Percentiles rank a stretch among this genome's conserved stretches.
Conservation (phyloP, 805 yeast genomes). For the Wilhelminamyces savonicus region DNA sequence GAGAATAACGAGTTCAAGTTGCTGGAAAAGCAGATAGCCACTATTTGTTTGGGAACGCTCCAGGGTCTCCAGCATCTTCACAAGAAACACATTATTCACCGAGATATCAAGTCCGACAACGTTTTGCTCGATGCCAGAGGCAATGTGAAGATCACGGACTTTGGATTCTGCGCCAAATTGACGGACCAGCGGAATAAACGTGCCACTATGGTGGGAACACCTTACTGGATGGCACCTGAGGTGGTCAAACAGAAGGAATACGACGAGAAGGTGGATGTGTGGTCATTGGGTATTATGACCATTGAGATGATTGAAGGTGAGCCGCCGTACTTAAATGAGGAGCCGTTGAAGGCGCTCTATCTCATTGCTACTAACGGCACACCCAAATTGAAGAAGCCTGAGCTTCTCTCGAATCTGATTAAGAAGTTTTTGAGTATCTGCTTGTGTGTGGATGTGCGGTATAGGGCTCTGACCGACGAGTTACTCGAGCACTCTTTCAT, state of each 20-base stretch:
- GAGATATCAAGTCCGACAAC: conserved; percentile 42
- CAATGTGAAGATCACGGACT: conserved; percentile 40
- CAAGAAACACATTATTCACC: conserved; percentile 83
- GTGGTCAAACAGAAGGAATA: conserved; percentile 75
- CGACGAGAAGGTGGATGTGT: conserved; percentile 76
- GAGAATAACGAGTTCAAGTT: conserved; percentile 72
- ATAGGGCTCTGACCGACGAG: conserved; percentile 88
- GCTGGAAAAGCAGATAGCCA: conserved; percentile 84
- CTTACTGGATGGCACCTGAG: conserved; percentile 91
- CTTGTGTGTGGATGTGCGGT: conserved; percentile 88
- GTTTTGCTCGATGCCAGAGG: conserved; percentile 39
- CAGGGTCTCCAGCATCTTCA: conserved; percentile 90
- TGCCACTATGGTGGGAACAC: conserved; percentile 85
- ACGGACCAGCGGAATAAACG: conserved; percentile 68
- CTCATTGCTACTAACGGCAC: conserved; percentile 78
- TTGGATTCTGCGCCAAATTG: conserved; percentile 56
- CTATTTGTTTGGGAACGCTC: conserved; percentile 84
- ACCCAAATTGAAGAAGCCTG: conserved; percentile 67
- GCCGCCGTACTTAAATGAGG: conserved; percentile 78
- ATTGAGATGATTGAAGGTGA: conserved; percentile 85
- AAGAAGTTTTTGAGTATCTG: conserved; percentile 86
- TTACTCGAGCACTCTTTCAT: conserved; percentile 72
- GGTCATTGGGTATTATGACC: conserved; percentile 83
- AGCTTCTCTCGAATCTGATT: conserved; percentile 61
- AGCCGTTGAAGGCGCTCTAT: conserved; percentile 70